These are phyloP conservation scores for Dimargaris xerosporica DNA, from an alignment of 192 early-diverging fungal genomes.

Conservation along the genomic window DNA sequence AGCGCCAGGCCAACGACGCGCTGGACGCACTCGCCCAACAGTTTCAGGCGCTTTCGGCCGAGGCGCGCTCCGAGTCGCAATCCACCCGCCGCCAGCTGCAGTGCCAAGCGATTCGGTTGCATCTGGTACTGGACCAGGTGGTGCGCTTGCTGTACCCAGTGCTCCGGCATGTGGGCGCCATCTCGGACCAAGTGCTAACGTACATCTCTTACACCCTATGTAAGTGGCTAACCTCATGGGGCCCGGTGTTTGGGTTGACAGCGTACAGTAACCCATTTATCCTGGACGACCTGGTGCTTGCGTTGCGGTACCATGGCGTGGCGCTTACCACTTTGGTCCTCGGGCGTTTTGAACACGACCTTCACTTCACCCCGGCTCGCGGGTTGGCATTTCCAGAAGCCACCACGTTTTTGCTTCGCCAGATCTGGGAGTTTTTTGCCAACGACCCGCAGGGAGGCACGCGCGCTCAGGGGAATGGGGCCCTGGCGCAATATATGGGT, in stretches of 20 bases:
- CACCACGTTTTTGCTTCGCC: not conserved
- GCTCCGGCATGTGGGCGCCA: not conserved
- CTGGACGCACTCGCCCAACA: not conserved
- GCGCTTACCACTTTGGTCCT: not conserved
- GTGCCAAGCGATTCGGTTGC: not conserved
- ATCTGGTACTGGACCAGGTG: not conserved
- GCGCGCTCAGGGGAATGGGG: not conserved
- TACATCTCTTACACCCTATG: not conserved
- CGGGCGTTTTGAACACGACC: slow-evolving; percentile 1
- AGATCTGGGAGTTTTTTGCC: not conserved
- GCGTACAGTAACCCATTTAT: not conserved
- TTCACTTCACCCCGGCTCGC: not conserved
- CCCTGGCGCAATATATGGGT: not conserved
- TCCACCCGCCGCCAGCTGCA: not conserved
- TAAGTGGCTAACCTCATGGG: not conserved
- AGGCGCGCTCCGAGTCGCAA: not conserved
- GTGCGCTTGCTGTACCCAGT: not conserved
- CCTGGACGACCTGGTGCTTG: not conserved
- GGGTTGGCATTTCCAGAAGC: not conserved
- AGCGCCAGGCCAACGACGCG: not conserved
- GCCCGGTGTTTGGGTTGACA: not conserved
- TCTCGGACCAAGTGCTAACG: not conserved
- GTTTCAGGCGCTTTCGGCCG: not conserved
- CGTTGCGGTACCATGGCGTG: not conserved
- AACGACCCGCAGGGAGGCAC: not conserved